These are phyloP conservation scores for Clarireedia homoeocarpa DNA, from an alignment of 2,329 filamentous ascomycete genomes.

Conservation along the genomic window DNA sequence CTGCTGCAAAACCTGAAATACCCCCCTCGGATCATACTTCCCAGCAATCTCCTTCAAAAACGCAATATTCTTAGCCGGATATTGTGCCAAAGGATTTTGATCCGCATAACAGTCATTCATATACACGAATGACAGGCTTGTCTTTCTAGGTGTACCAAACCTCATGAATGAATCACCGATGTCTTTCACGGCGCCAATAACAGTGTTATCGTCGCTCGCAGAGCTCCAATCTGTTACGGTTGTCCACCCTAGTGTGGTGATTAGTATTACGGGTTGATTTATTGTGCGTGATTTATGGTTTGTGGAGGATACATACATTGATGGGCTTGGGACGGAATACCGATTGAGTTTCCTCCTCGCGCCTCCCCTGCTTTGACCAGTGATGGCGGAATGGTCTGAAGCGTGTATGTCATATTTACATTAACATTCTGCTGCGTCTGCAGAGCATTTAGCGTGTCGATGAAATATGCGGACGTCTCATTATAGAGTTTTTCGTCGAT, in stretches of 20 bases:
- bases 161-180: background rate
- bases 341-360: background rate
- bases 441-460: background rate
- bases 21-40: background rate
- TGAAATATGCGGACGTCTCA: background rate
- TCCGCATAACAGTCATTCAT: slow-evolving; percentile 1
- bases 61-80: background rate
- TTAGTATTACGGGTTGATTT: too few relatives aligned
- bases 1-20: background rate
- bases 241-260: background rate
- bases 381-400: background rate
- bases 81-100: background rate
- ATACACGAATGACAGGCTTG: background rate
- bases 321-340: background rate
- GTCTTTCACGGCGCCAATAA: background rate
- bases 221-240: background rate
- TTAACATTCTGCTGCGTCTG: background rate
- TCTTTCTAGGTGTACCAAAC: background rate
- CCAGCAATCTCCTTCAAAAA: background rate
- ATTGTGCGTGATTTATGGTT: background rate
- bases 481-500: background rate
- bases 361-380: background rate
- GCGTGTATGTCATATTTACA: background rate
- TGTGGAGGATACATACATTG: background rate
- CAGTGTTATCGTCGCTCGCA: background rate